These are phyloP conservation scores for Talaromyces verruculosus DNA, from an alignment of 2,329 filamentous ascomycete species.

Conservation along the genomic window DNA sequence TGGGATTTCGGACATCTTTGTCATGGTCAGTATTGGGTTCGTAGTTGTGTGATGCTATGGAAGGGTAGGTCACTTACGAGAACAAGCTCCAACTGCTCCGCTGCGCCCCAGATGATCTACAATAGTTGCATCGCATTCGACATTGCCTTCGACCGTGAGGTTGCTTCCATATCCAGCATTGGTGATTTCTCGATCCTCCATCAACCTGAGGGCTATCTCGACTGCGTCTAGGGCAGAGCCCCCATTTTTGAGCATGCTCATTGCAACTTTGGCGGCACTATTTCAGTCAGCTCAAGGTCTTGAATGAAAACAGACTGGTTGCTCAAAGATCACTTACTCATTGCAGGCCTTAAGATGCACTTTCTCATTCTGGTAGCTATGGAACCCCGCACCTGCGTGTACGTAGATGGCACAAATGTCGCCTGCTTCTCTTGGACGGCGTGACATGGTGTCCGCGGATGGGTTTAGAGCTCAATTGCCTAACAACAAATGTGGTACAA, in stretches of 20 bases:
- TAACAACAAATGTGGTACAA: neutral
- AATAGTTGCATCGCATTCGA: slow-evolving; percentile 92
- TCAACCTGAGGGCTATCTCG: slow-evolving; percentile 79
- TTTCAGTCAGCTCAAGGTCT: slow-evolving; percentile 18
- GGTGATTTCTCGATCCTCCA: slow-evolving; percentile 94
- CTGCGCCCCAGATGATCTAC: slow-evolving; percentile 89
- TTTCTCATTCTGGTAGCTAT: slow-evolving; percentile 81
- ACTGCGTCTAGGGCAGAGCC: slow-evolving; percentile 83
- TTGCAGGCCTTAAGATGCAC: slow-evolving; percentile 83
- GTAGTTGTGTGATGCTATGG: slow-evolving; percentile 8
- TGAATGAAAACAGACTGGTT: neutral
- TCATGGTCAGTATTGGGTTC: neutral
- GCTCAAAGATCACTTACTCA: slow-evolving; percentile 61
- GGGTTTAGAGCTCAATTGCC: neutral
- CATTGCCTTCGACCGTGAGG: slow-evolving; percentile 80
- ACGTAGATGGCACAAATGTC: slow-evolving; percentile 80
- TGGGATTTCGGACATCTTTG: slow-evolving; percentile 86
- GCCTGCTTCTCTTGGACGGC: slow-evolving; percentile 34
- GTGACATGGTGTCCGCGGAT: slow-evolving; percentile 29
- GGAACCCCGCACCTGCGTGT: slow-evolving; percentile 92
- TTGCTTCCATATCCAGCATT: slow-evolving; percentile 97
- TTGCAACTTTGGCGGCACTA: slow-evolving; percentile 80
- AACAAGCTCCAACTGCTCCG: slow-evolving; percentile 86
- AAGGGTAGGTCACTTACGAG: slow-evolving; percentile 63
- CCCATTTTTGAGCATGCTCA: slow-evolving; percentile 76